Percentiles rank a stretch among this genome's conserved stretches.
These are phyloP conservation scores for Gossypium davidsonii DNA, from an alignment of 441 rosid species.

Conservation along the genomic window DNA sequence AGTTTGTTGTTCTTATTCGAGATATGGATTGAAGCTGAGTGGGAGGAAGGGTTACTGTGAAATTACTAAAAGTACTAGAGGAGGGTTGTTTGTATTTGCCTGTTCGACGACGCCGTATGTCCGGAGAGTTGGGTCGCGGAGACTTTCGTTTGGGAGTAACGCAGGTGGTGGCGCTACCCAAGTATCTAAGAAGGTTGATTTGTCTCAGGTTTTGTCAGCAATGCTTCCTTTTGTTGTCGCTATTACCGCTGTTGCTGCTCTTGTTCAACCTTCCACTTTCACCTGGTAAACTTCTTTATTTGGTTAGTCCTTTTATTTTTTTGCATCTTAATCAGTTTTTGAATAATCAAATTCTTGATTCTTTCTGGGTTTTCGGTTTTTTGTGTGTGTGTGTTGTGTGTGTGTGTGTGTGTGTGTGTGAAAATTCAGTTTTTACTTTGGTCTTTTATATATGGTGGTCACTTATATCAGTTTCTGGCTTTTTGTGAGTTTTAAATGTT, in stretches of 20 bases:
- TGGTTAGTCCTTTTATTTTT: neutral
- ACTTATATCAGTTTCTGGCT: neutral
- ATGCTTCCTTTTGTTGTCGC: constrained; percentile 92
- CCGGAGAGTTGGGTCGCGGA: constrained; percentile 53
- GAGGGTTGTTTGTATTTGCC: constrained; percentile 26
- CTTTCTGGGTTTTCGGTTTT: neutral
- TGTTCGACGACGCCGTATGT: constrained; percentile 58
- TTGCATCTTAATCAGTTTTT: neutral
- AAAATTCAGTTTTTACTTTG: neutral
- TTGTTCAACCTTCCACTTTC: constrained; percentile 67
- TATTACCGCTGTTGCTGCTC: constrained; percentile 78
- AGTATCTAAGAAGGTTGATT: constrained; percentile 35
- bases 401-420: neutral
- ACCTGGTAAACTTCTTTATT: constrained; percentile 45
- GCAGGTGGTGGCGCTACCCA: constrained; percentile 14
- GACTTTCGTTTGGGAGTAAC: constrained; percentile 50
- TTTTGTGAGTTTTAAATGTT: neutral
- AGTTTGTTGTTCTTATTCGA: constrained; percentile 11
- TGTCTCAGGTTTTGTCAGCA: constrained; percentile 70
- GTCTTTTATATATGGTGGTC: neutral
- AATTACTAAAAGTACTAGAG: constrained; percentile 15
- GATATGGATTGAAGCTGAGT: constrained; percentile 9
- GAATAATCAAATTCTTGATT: neutral
- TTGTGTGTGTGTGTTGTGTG: no score
- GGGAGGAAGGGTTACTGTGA: neutral